Conservation (phyloP, 1,284 basidiomycete genomes). For the Irpex sp. region DNA sequence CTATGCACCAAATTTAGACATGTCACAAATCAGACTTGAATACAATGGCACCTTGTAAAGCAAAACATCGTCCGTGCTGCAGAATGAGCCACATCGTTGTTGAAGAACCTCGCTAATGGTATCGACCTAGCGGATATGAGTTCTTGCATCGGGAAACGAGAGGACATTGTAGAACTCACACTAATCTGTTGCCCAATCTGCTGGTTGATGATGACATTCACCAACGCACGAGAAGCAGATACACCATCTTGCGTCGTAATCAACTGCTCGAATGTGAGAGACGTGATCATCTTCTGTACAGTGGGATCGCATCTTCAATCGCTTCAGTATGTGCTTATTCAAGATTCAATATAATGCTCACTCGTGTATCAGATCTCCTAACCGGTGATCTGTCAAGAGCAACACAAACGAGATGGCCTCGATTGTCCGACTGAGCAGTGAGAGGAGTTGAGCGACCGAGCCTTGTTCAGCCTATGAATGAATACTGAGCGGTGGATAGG, state of each 20-base stretch:
- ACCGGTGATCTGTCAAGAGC: slow-evolving; percentile 86
- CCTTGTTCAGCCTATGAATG: slow-evolving; percentile 67
- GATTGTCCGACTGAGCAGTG: slow-evolving; percentile 78
- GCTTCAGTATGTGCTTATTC: slow-evolving; percentile 5
- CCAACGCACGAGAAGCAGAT: slow-evolving; percentile 81
- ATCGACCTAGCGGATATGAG: slow-evolving; percentile 64
- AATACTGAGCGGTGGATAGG: slow-evolving; percentile 7
- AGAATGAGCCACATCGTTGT: slow-evolving; percentile 94
- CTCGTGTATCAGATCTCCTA: slow-evolving; percentile 84
- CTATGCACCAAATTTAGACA: slow-evolving; percentile 33
- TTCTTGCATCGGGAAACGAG: not conserved
- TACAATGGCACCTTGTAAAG: slow-evolving; percentile 79
- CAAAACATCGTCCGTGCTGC: slow-evolving; percentile 97
- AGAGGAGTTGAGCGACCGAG: slow-evolving; percentile 71
- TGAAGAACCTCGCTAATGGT: slow-evolving; percentile 94
- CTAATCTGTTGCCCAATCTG: slow-evolving; percentile 96
- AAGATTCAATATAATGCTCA: slow-evolving; percentile 34
- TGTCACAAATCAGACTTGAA: not conserved
- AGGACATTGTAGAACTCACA: slow-evolving; percentile 44
- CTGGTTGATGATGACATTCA: slow-evolving; percentile 95
- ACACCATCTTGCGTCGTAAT: slow-evolving; percentile 82
- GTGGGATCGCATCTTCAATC: slow-evolving; percentile 60
- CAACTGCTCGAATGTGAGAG: slow-evolving; percentile 81
- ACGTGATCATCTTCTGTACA: slow-evolving; percentile 62
- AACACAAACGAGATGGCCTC: slow-evolving; percentile 94